phyloP scores from a whole-genome alignment of 2,329 filamentous ascomycete genomes.

The Penicillium sp. region DNA sequence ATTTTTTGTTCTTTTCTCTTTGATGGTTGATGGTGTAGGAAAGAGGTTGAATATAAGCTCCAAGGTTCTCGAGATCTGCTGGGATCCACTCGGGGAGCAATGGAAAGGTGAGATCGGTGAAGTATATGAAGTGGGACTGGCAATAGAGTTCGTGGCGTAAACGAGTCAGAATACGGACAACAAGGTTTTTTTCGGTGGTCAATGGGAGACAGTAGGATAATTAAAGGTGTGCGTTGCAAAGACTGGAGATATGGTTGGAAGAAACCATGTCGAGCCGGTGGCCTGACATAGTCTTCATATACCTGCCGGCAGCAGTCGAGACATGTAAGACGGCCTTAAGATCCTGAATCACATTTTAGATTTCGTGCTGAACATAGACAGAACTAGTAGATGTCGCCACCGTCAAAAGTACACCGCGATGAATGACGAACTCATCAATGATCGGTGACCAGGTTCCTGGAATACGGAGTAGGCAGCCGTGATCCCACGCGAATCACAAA shows the following conservation, averaged over 20 bases:
- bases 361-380: constrained; percentile 4
- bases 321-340: constrained; percentile 4
- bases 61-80: not conserved
- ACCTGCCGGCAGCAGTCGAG: constrained; percentile 11
- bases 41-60: not conserved
- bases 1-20: constrained; percentile 11
- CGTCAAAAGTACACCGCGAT: constrained; percentile 19
- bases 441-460: constrained; percentile 17
- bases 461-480: constrained; percentile 12
- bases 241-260: not conserved
- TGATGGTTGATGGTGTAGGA: not conserved
- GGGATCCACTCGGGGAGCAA: constrained; percentile 3
- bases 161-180: not conserved
- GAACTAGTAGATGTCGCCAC: constrained; percentile 18
- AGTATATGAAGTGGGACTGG: constrained; percentile 7
- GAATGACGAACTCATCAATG: constrained; percentile 13
- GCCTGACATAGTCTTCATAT: constrained; percentile 20
- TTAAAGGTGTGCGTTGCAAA: not conserved
- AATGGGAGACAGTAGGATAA: not conserved
- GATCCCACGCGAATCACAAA: constrained; percentile 4
- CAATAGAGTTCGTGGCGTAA: not conserved
- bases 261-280: constrained; percentile 1
- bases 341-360: constrained; percentile 8
- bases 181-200: not conserved
- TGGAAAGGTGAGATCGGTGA: not conserved